Evolutionary conservation across 2,329 filamentous ascomycete species (phyloP).

Genomic region (Sordariomycetes sp.): DNA sequence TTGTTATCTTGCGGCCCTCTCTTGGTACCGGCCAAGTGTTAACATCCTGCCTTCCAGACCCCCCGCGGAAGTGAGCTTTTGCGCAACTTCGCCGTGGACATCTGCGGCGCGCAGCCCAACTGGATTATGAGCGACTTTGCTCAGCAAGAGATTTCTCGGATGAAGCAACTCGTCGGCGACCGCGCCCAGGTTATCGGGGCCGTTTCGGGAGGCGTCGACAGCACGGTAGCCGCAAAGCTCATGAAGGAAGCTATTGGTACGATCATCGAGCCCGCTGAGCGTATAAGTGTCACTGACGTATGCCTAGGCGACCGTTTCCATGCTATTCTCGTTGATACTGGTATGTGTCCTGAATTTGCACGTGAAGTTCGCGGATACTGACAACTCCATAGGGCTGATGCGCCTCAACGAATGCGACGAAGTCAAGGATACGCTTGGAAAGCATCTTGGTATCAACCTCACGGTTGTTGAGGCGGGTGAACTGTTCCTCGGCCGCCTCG

Average conservation of each 20-base stretch:
- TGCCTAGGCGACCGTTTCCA: conserved; percentile 25
- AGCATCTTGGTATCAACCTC: conserved; percentile 81
- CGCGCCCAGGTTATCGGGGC: conserved; percentile 60
- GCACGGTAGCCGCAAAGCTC: conserved; percentile 75
- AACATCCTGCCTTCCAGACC: conserved; percentile 38
- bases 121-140: conserved; percentile 86
- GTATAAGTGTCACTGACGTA: background rate
- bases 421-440: conserved; percentile 67
- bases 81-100: conserved; percentile 72
- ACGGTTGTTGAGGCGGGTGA: conserved; percentile 75
- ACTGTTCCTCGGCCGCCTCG: conserved; percentile 65
- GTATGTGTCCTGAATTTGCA: conserved; percentile 17
- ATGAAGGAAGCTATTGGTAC: conserved; percentile 71
- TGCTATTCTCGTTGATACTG: conserved; percentile 78
- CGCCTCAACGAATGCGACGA: conserved; percentile 73
- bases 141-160: conserved; percentile 68
- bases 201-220: conserved; percentile 70
- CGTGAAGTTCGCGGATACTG: too few relatives aligned
- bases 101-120: conserved; percentile 65
- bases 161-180: conserved; percentile 70
- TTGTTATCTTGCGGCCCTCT: conserved; percentile 1
- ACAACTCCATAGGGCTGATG: conserved; percentile 38
- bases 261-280: background rate
- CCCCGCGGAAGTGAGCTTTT: conserved; percentile 59
- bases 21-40: background rate